Base-by-base conservation (phyloP, 78 protist genomes). In the Speleostelium caveatum region DNA sequence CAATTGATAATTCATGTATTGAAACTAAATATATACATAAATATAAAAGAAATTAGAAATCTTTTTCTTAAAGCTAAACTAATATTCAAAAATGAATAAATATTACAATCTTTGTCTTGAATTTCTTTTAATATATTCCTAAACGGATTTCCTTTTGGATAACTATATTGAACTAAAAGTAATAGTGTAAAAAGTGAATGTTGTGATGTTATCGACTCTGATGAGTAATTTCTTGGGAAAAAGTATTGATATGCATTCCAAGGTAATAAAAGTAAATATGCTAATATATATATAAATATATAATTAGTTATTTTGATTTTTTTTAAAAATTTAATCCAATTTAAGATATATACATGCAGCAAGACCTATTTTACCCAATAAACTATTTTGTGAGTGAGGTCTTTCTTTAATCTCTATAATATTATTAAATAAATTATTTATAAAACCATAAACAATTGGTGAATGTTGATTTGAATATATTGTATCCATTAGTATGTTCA, bases 221-320 rank as follows among this genome's bases (percentile, higher is more conserved):
- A 2, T 36, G 53, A 2, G 59, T 45, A 30, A 22, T 28, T 58
- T 59, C 26, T 56, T 22, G 91, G 91, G 51, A 83, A 83, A 60
- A 83, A 83, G 60, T 83, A 83, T 60, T 71, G 53, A 68, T 80
- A 80, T 69, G 89, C 89, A 69, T 63, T 80, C 75, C 59, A 80
- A 41, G 89, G 89, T 58, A 80, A 51, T 39, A 80, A 41, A 56
- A 80, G 68, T 56, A 80, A 45, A 58, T 55, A 80, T 12, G 89
- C 88, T 78, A 19, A 17, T 22, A 61, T 55, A 21, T 28, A 19
- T 12, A 3, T 19, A 65, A 71, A 71, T 26, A 16, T 38, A 42
- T 36, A 21, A 67, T 41, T 67, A 2, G 5, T 67, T 38, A 16
- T 22, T 28, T 26, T 30, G 45, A 5, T 14, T 0, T 32, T 28